A percentile compares a stretch with the other conserved stretches of the same genome.
Conservation (phyloP, 2,329 filamentous ascomycete genomes). For the Hypoxylon sp. region DNA sequence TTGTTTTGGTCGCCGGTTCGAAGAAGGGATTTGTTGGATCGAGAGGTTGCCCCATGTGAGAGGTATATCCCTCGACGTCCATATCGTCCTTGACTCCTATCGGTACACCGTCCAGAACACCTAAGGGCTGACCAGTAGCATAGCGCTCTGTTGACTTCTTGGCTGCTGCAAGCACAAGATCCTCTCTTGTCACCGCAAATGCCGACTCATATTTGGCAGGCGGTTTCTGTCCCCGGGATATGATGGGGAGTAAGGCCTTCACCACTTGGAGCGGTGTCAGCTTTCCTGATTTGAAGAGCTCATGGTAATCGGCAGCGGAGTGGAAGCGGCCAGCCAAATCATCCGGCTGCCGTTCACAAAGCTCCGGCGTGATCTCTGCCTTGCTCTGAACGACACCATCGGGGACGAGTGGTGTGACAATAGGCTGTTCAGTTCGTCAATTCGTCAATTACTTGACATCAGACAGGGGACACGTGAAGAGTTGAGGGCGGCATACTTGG, state of each 20-base stretch:
- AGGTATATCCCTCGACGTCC: constrained; percentile 78
- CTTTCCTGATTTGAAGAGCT: constrained; percentile 77
- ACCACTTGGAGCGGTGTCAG: constrained; percentile 80
- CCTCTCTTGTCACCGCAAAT: constrained; percentile 77
- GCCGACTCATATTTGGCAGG: constrained; percentile 76
- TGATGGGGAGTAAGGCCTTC: constrained; percentile 79
- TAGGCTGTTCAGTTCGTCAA: constrained; percentile 61
- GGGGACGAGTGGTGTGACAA: constrained; percentile 67
- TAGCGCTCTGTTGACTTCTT: constrained; percentile 81
- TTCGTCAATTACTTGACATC: constrained; percentile 33
- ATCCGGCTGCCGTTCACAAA: constrained; percentile 60
- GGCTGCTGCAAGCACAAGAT: constrained; percentile 77
- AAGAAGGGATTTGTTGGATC: constrained; percentile 68
- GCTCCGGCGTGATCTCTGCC: constrained; percentile 60
- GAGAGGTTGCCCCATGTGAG: constrained; percentile 74
- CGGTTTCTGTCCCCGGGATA: constrained; percentile 70
- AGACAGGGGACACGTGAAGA: not conserved
- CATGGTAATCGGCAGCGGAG: constrained; percentile 82
- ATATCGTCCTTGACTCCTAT: constrained; percentile 88
- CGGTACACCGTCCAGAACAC: constrained; percentile 85
- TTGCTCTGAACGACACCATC: constrained; percentile 52
- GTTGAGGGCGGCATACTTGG: constrained; percentile 59
- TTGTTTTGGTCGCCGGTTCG: constrained; percentile 69
- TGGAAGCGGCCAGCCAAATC: constrained; percentile 70
- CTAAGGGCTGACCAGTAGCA: constrained; percentile 73